Evolutionary conservation across 108 stramenopile species (phyloP), one percentile per base, ranked within the genome.

Genomic region (Parietichytrium sp.): DNA sequence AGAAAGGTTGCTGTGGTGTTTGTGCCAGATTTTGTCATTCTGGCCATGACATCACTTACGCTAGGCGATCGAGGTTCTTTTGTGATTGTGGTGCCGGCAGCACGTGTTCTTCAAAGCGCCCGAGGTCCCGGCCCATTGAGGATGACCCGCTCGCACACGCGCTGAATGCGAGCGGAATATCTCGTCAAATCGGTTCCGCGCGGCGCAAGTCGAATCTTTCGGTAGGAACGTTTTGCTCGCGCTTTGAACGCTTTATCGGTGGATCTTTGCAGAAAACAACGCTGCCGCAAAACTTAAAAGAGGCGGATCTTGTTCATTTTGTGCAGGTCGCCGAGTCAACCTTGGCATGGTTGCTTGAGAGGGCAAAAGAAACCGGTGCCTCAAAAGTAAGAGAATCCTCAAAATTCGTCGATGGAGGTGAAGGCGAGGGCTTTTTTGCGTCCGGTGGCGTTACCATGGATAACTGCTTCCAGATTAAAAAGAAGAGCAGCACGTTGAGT

Each of bases 1-100:
- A 82, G 6, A 83, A 83, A 38, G 84, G 84, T n/a, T 85, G 84
- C 53, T 85, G 84, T 45, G 54, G 78, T 26, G 55, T 85, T n/a
- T 85, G 84, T 48, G 83, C 38, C 47, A 52, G 83, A 4, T 45
- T 82, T 20, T 85, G 84, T 54, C 84, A 85, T 80, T 45, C 80
- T 6, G 84, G 84, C 20, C 84, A 85, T 55, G 55, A 81, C 18
- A 81, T 85, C 36, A 47, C 80, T 29, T 85, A 85, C 45, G 83
- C 84, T 16, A 79, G 84, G 47, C 83, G 80, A 29, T 85, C 84
- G 25, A 80, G 80, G 23, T 85, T 85, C 80, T 84, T 84, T 25
- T 85, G 84, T 53, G 84, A 85, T 83, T 85, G 84, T 38, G 84
- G 84, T 12, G 83, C 61, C 8, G 61, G 61, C 10, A 33, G 13